phyloP scores from a whole-genome alignment of 2,329 filamentous ascomycete species.

The Colletotrichum navitas region DNA sequence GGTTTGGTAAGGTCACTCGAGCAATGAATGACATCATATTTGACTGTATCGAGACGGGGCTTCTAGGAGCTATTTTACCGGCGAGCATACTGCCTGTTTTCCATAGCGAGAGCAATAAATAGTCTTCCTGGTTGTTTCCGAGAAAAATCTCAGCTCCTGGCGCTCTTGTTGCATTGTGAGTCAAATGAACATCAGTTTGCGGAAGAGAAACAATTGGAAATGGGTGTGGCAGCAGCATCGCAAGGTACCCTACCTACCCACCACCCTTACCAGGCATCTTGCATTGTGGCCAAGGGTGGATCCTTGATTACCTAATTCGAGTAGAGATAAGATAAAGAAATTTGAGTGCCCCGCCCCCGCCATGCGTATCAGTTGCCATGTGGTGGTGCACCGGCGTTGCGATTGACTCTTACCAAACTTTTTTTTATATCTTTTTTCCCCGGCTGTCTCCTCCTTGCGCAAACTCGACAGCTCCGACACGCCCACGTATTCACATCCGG shows the following conservation, averaged over 20 bases:
- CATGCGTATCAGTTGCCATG: background rate
- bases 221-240: background rate
- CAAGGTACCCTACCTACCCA: too few relatives aligned
- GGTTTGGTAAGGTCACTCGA: constrained; percentile 4
- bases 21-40: constrained; percentile 19
- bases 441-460: background rate
- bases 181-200: background rate
- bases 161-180: background rate
- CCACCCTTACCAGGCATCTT: too few relatives aligned
- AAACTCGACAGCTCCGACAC: constrained; percentile 1
- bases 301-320: background rate
- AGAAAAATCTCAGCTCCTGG: background rate
- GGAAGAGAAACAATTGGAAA: background rate
- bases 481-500: background rate
- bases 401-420: constrained; percentile 7
- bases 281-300: background rate
- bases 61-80: background rate
- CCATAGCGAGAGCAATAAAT: background rate
- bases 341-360: constrained; percentile 20
- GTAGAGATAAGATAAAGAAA: constrained; percentile 17
- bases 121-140: accelerated
- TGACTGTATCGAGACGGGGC: background rate
- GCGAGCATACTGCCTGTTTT: too few relatives aligned
- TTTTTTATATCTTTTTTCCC: constrained; percentile 9
- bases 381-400: background rate